A percentile compares a stretch with the other conserved stretches of the same genome.
Conservation (phyloP, 768 basidiomycete genomes). For the Mycena indigotica region DNA sequence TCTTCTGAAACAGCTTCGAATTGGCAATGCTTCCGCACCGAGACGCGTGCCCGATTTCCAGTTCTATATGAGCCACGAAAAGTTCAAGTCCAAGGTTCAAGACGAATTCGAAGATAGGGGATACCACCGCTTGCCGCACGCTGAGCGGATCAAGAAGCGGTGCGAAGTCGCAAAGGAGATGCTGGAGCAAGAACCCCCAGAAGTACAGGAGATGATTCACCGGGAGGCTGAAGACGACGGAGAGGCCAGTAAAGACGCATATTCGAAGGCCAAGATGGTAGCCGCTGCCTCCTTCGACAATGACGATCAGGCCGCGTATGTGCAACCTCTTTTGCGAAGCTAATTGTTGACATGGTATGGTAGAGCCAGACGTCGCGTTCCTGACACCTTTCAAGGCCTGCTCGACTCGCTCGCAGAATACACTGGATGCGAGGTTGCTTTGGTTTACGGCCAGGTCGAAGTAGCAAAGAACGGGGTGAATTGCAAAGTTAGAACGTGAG, state of each 20-base stretch:
- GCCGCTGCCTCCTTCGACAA: background rate
- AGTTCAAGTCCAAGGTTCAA: background rate
- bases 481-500: background rate
- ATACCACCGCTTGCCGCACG: background rate
- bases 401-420: background rate
- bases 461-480: background rate
- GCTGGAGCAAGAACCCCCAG: background rate
- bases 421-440: background rate
- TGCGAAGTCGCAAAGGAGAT: background rate
- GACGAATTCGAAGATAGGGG: background rate
- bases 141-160: background rate
- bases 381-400: background rate
- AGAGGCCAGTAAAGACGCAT: background rate
- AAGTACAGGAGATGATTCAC: background rate
- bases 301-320: background rate
- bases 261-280: background rate
- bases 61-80: slow-evolving; percentile 8
- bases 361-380: background rate
- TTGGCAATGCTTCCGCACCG: background rate
- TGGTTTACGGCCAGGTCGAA: background rate
- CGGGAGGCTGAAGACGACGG: background rate
- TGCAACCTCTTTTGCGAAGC: background rate
- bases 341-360: background rate
- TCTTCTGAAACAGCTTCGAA: background rate
- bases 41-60: background rate